Evolutionary conservation across 2,329 filamentous ascomycete species (phyloP), one percentile per base, ranked within the genome.

Genomic region (Calonectria montana): DNA sequence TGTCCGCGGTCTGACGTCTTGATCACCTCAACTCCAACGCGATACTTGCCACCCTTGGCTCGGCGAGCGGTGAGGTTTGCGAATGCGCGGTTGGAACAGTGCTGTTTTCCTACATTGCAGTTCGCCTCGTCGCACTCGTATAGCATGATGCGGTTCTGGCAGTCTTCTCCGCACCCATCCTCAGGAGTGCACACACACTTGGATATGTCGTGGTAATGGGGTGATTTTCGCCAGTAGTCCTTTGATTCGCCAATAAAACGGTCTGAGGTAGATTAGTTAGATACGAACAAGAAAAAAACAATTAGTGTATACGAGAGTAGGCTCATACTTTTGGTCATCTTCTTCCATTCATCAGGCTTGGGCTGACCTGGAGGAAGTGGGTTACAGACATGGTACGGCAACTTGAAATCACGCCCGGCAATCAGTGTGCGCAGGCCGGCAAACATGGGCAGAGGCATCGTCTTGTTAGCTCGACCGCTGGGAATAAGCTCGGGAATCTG

Each of bases 81-180:
- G 83, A 99, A 99, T 25, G 94, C 93, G 31, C 97, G 94, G 81
- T 99, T 99, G 29, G 91, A 91, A 83, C 97, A 99, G 61, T 87
- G 81, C 23, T 91, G 88, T n/a, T 90, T 87, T 47, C 93, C 93
- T 18, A 96, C 86, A 70, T 92, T 94, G 86, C 97, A 99, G 82
- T 98, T 99, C 69, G 89, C 92, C 57, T 93, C 90, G 82, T 98
- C 95, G 82, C 97, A 99, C 85, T 99, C 97, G 82, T 98, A 98
- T 68, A 97, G 92, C 95, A 98, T 98, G 82, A 95, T 95, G 73
- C 95, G 90, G 82, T 99, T 99, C 81, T 98, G 94, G 84, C 97
- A 99, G 78, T 94, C 90, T 74, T 98, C 95, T 74, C 92, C 94
- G 79, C 97, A 98, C 41, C 95, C 95, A 66, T 93, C 91, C 65